Base-by-base conservation (phyloP, 345 rosid species). In the Noccaea caerulescens region DNA sequence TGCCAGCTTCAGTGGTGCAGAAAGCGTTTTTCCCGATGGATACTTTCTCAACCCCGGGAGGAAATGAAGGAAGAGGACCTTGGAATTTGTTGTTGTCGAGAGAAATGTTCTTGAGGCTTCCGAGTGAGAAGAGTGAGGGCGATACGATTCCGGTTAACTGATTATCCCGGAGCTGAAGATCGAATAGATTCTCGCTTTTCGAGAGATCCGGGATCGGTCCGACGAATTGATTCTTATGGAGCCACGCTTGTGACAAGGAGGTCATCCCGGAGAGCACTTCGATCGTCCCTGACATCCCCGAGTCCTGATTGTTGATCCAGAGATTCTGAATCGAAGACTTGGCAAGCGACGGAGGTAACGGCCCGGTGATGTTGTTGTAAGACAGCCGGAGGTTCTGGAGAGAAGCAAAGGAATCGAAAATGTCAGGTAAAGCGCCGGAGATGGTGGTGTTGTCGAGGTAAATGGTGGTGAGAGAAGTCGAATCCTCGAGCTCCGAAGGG, bases 121-220 rank as follows among this genome's bases (percentile, higher is more conserved):
- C 54, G 10, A 83, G 83, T 4, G 73, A 42, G 42, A 63, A 10
- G 33, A 93, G 56, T 4, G 90, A 75, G 0, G 66, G 57, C 2
- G 92, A 91, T 16, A 93, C 73, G 3, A 78, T 65, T 32, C 97
- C 98, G 10, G 94, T 91, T 30, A 93, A 68, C 25, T 33, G 76
- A 52, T 93, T 93, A 52, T 91, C 96, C 33, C 97, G 80, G 39
- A 93, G 82, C 80, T 86, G 91, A 51, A 91, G 76, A 80, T 88
- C 97, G 53, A 76, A 77, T 75, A 93, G 63, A 54, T 34, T 60
- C 3, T 39, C 45, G 43, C 89, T 80, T 6, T 86, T 81, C 0
- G 94, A 81, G 75, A 91, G 83, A 72, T 93, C 94, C 0, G 97
- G 97, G 38, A 93, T 83, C 0, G 84, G 85, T 54, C 97, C 98